Evolutionary conservation across 2,329 filamentous ascomycete genomes (phyloP).

Genomic region (Aspergillus quadrilineatus): DNA sequence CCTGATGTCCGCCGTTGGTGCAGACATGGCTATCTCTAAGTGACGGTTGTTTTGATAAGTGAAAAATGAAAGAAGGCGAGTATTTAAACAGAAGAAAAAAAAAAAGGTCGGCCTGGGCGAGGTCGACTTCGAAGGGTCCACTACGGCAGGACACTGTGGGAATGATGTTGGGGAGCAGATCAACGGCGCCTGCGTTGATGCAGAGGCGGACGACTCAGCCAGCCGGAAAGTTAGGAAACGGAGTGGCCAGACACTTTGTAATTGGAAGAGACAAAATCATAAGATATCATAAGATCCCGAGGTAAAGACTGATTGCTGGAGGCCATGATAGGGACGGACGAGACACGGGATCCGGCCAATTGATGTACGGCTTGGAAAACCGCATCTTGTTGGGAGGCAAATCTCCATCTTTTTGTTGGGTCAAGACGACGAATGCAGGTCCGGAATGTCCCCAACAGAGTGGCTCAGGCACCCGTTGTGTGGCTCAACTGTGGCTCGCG

Average conservation of each 20-base stretch:
- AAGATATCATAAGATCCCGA: slow-evolving; percentile 27
- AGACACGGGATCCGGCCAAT: slow-evolving; percentile 3
- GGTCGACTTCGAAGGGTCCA: slow-evolving; percentile 18
- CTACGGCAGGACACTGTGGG: slow-evolving; percentile 1
- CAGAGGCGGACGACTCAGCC: slow-evolving; percentile 13
- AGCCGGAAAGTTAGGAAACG: slow-evolving; percentile 10
- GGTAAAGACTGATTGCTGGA: slow-evolving; percentile 12
- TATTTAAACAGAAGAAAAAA: slow-evolving; percentile 16
- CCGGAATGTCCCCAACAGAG: not conserved
- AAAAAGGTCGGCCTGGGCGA: slow-evolving; percentile 13
- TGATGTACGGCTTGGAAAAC: slow-evolving; percentile 4
- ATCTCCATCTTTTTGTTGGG: not conserved
- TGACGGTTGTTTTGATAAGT: not conserved
- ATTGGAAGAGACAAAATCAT: slow-evolving; percentile 21
- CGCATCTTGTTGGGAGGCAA: slow-evolving; percentile 17
- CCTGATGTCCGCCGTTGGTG: slow-evolving; percentile 35
- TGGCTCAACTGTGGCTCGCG: not conserved
- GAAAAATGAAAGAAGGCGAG: slow-evolving; percentile 4
- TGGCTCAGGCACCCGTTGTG: not conserved
- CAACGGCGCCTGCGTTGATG: slow-evolving; percentile 5
- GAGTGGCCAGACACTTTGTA: slow-evolving; percentile 15
- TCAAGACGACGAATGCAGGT: not conserved
- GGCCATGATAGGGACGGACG: not conserved
- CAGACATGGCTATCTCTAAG: slow-evolving; percentile 31
- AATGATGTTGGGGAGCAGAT: slow-evolving; percentile 23